These are phyloP conservation scores for Lactifluus volemus DNA, from an alignment of 768 basidiomycete genomes.

Conservation along the genomic window DNA sequence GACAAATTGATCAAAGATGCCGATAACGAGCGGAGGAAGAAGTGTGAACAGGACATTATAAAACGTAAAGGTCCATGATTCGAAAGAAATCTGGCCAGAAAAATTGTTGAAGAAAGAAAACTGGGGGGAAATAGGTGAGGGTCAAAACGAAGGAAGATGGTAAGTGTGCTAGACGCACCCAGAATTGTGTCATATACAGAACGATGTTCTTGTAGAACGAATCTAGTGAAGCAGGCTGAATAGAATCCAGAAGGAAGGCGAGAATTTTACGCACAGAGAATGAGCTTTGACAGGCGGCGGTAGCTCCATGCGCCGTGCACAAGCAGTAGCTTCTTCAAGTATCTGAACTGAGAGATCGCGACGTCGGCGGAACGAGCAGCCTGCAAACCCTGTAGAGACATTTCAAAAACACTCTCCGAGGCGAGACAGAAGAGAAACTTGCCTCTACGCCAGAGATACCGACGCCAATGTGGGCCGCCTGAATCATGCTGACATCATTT, in stretches of 20 bases:
- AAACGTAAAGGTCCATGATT: conserved; percentile 96
- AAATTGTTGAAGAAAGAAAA: conserved; percentile 99
- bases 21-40: conserved; percentile 93
- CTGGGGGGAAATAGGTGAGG: conserved; percentile 33
- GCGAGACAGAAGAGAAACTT: background rate
- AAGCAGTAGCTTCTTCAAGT: conserved; percentile 85
- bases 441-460: conserved; percentile 98
- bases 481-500: conserved; percentile 99
- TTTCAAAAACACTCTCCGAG: background rate
- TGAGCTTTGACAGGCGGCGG: conserved; percentile 86
- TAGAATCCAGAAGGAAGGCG: conserved; percentile 6
- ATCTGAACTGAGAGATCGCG: conserved; percentile 96
- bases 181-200: conserved; percentile 97
- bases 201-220: conserved; percentile 99
- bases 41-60: conserved; percentile 97
- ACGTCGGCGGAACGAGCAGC: conserved; percentile 96
- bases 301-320: conserved; percentile 99
- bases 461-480: conserved; percentile 95
- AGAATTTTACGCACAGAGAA: conserved; percentile 63
- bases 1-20: conserved; percentile 97
- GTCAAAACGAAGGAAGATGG: conserved; percentile 7
- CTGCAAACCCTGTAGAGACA: conserved; percentile 69
- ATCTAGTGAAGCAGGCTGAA: conserved; percentile 37
- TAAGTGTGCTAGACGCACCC: conserved; percentile 46
- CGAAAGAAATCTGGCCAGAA: conserved; percentile 96